These are phyloP conservation scores for Cyberlindnera maclurae DNA, from an alignment of 805 yeast species.

Conservation along the genomic window DNA sequence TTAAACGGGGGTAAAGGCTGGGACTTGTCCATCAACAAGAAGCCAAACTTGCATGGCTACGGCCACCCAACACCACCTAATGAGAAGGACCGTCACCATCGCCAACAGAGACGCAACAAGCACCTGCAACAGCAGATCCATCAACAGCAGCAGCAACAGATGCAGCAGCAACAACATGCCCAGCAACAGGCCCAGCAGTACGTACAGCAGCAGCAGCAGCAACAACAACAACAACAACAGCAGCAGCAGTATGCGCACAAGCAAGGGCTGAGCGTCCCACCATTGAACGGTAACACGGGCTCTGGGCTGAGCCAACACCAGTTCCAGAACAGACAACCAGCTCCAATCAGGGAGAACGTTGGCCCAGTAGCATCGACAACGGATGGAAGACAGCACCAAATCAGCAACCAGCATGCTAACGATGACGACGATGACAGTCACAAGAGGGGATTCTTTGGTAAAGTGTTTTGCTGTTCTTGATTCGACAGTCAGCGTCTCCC, in stretches of 20 bases:
- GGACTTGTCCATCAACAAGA: slow-evolving; percentile 69
- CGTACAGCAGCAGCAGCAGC: slow-evolving; percentile 16
- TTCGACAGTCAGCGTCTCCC: too few relatives aligned
- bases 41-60: slow-evolving; percentile 76
- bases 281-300: slow-evolving; percentile 6
- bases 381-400: slow-evolving; percentile 14
- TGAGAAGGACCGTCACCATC: slow-evolving; percentile 23
- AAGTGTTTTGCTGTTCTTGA: slow-evolving; percentile 20
- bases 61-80: slow-evolving; percentile 58
- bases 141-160: slow-evolving; percentile 15
- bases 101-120: slow-evolving; percentile 25
- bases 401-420: slow-evolving; percentile 10
- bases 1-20: slow-evolving; percentile 76
- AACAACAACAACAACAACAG: slow-evolving; percentile 14
- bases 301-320: slow-evolving; percentile 22
- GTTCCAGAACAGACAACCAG: slow-evolving; percentile 24
- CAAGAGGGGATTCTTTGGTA: slow-evolving; percentile 21
- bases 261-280: slow-evolving; percentile 8
- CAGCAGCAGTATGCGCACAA: slow-evolving; percentile 14
- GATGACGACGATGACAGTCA: slow-evolving; percentile 15
- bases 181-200: slow-evolving; percentile 12
- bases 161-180: slow-evolving; percentile 12
- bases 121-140: slow-evolving; percentile 23
- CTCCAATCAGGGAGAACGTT: slow-evolving; percentile 25
- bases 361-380: slow-evolving; percentile 16